Conservation (phyloP, 2,329 filamentous ascomycete genomes). For the Didymella arachidicola region DNA sequence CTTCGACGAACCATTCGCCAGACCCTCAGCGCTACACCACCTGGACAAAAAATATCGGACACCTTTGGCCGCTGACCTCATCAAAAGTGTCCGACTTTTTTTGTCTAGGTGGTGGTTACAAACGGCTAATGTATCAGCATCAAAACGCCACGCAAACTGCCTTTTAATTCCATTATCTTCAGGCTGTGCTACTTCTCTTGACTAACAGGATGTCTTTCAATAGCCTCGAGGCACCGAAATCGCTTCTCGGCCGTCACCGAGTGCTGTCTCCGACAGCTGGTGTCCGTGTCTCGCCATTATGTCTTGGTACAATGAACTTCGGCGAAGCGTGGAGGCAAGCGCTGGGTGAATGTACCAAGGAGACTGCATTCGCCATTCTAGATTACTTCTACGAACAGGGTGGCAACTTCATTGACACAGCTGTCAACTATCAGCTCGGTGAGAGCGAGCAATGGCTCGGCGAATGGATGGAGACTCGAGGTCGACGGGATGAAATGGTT, state of each 20-base stretch:
- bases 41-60: no score
- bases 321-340: slow-evolving; percentile 53
- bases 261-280: slow-evolving; percentile 58
- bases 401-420: slow-evolving; percentile 77
- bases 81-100: no score
- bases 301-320: slow-evolving; percentile 61
- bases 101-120: no score
- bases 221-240: slow-evolving; percentile 18
- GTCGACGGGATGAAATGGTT: slow-evolving; percentile 52
- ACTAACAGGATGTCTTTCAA: slow-evolving; percentile 16
- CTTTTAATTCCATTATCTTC: background rate
- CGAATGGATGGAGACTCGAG: slow-evolving; percentile 52
- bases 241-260: slow-evolving; percentile 57
- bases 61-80: no score
- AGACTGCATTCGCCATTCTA: slow-evolving; percentile 68
- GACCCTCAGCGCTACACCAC: no score
- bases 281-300: slow-evolving; percentile 60
- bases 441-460: slow-evolving; percentile 55
- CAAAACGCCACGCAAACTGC: background rate
- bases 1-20: background rate
- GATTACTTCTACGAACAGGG: slow-evolving; percentile 72
- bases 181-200: background rate
- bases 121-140: background rate
- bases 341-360: slow-evolving; percentile 63
- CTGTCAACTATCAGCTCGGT: slow-evolving; percentile 51